phyloP scores from a whole-genome alignment of 768 basidiomycete genomes.

The Peribolospora baueri region DNA sequence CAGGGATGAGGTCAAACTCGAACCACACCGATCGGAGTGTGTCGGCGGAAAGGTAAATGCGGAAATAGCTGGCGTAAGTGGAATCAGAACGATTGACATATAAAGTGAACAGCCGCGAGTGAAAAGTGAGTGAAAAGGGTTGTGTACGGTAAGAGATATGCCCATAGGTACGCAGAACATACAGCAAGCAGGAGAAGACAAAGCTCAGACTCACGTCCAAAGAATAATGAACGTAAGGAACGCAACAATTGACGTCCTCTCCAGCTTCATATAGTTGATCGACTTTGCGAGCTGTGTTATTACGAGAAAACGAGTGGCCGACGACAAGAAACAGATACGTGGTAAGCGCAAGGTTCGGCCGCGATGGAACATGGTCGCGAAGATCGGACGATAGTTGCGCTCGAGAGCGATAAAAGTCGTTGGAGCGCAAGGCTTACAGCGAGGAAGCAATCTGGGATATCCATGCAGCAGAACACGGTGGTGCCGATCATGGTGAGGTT shows the following conservation, averaged over 20 bases:
- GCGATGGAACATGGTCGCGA: too few species aligned
- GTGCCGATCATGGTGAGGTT: constrained; percentile 73
- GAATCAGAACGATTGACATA: not conserved
- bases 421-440: constrained; percentile 31
- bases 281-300: constrained; percentile 47
- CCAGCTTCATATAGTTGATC: constrained; percentile 57
- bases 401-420: not conserved
- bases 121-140: not conserved
- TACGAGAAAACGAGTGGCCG: not conserved
- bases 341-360: not conserved
- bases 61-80: constrained; percentile 44
- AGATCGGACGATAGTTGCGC: not conserved
- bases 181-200: constrained; percentile 11
- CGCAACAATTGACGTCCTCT: constrained; percentile 34
- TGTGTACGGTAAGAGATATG: not conserved
- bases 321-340: not conserved
- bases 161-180: constrained; percentile 7
- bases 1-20: constrained; percentile 55
- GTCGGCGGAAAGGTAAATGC: constrained; percentile 64
- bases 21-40: constrained; percentile 73
- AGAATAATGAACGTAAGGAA: constrained; percentile 42
- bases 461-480: constrained; percentile 88
- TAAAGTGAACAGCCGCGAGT: not conserved
- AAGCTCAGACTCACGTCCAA: constrained; percentile 46
- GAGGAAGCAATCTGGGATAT: constrained; percentile 69